A percentile compares a stretch with the other conserved stretches of the same genome.
Conservation (phyloP, 371 early-diverging fungal species). For the Umbelopsis sp. region DNA sequence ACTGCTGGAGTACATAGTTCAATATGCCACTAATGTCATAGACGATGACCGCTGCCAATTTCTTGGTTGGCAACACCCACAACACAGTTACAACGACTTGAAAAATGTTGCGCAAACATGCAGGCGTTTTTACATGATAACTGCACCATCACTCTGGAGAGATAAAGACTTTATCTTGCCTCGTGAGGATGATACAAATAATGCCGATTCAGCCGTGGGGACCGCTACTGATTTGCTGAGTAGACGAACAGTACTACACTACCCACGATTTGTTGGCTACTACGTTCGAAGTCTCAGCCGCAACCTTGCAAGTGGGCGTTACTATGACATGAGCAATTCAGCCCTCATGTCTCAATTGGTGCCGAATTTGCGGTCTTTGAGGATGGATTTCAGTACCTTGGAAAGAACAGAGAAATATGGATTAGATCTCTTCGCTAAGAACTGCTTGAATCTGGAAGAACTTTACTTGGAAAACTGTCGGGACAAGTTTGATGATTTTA, state of each 20-base stretch:
- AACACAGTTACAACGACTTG: slow-evolving; percentile 35
- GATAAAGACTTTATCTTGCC: slow-evolving; percentile 55
- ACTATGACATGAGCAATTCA: slow-evolving; percentile 45
- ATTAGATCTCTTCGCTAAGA: slow-evolving; percentile 36
- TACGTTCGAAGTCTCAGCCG: slow-evolving; percentile 47
- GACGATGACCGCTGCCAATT: slow-evolving; percentile 30
- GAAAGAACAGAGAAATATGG: slow-evolving; percentile 47
- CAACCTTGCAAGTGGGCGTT: slow-evolving; percentile 40
- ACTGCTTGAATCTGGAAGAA: slow-evolving; percentile 40
- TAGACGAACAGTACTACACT: slow-evolving; percentile 29
- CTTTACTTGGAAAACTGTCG: slow-evolving; percentile 48
- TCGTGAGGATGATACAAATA: slow-evolving; percentile 33
- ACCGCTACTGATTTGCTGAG: slow-evolving; percentile 47
- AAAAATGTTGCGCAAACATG: slow-evolving; percentile 43
- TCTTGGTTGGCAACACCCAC: slow-evolving; percentile 49
- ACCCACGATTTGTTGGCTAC: slow-evolving; percentile 32
- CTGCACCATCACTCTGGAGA: slow-evolving; percentile 51
- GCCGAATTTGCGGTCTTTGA: slow-evolving; percentile 38
- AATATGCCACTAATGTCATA: slow-evolving; percentile 24
- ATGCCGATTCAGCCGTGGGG: slow-evolving; percentile 24
- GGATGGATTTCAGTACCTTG: slow-evolving; percentile 49
- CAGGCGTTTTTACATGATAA: slow-evolving; percentile 35
- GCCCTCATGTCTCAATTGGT: slow-evolving; percentile 44
- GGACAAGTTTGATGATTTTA: slow-evolving; percentile 51
- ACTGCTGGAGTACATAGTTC: slow-evolving; percentile 39